These are phyloP conservation scores for Colletotrichum spinosum DNA, from an alignment of 2,329 filamentous ascomycete species.

Conservation along the genomic window DNA sequence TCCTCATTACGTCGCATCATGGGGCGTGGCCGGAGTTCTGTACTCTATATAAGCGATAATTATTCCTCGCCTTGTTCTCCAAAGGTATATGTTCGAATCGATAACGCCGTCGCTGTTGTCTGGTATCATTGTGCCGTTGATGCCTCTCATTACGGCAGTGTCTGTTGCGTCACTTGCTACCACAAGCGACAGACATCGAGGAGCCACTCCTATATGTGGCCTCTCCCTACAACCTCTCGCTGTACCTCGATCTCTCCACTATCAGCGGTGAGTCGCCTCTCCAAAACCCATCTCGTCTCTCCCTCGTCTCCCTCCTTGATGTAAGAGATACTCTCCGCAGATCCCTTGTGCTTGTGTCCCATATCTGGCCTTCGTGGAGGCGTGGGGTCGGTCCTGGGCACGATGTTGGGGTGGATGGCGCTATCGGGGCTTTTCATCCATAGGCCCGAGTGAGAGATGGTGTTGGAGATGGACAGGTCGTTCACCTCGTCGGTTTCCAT, in stretches of 20 bases:
- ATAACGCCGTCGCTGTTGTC: slow-evolving; percentile 23
- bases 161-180: neutral
- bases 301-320: slow-evolving; percentile 69
- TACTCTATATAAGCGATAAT: slow-evolving; percentile 25
- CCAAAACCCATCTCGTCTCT: slow-evolving; percentile 75
- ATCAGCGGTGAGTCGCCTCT: slow-evolving; percentile 74
- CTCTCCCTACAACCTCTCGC: slow-evolving; percentile 71
- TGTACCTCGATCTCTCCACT: slow-evolving; percentile 73
- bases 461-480: slow-evolving; percentile 37
- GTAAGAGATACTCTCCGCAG: slow-evolving; percentile 78
- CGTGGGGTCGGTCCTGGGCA: slow-evolving; percentile 34
- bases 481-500: slow-evolving; percentile 52
- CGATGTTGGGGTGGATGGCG: slow-evolving; percentile 34
- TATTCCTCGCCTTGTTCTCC: neutral
- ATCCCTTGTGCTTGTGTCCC: slow-evolving; percentile 66
- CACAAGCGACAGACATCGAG: neutral
- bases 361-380: slow-evolving; percentile 44
- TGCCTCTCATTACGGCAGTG: neutral
- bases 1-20: slow-evolving; percentile 12
- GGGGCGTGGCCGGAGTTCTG: slow-evolving; percentile 16
- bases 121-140: slow-evolving; percentile 18
- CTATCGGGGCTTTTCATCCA: slow-evolving; percentile 42
- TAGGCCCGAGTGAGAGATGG: slow-evolving; percentile 41
- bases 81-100: slow-evolving; percentile 25
- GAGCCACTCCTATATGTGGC: slow-evolving; percentile 53